Evolutionary conservation across 2,329 filamentous ascomycete genomes (phyloP), one percentile per base, ranked within the genome.

Genomic region (Meredithiella fracta): DNA sequence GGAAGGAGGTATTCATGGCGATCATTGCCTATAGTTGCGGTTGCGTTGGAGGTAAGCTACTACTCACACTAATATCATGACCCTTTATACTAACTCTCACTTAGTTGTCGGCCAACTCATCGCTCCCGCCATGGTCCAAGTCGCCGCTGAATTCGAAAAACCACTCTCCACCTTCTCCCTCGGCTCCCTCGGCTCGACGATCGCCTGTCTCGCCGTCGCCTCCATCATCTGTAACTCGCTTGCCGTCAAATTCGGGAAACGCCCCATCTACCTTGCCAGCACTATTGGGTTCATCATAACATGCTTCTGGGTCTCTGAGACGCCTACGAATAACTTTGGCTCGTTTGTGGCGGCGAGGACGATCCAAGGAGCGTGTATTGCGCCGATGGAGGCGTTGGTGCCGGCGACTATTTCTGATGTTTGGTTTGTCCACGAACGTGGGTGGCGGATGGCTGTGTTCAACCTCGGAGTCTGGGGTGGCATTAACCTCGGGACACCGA

Each of bases 371-470:
- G 62, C 67, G 14, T 67, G 66, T 54, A 69, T 69, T 66, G 66
- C 67, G 3, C 67, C 67, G 0, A 63, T 69, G 60, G 68, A 70
- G 51, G 67, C 67, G 0, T 61, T 71, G 14, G 63, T 72, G 15
- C 66, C 65, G 1, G 68, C 69, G 8, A 68, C 67, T 0, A 70
- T 72, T 59, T 64, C 65, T 1, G 69, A 71, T 62, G 64, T 71
- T 20, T 71, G 67, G 62, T 71, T 69, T 55, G 67, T 71, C n/a
- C 69, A 72, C 60, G 68, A 72, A 58, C 63, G 69, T 54, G 69
- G 69, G 0, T 67, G 65, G 50, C 63, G 67, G 11, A 68, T 65
- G 23, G 67, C 68, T 9, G 64, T 72, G 3, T 72, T 70, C 60
- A 70, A 70, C 56, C 64, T 71, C 1, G 69, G 67, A 44, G 66